Evolutionary conservation across 176 grass and related monocot species (phyloP).

Genomic region (Poa pratensis): DNA sequence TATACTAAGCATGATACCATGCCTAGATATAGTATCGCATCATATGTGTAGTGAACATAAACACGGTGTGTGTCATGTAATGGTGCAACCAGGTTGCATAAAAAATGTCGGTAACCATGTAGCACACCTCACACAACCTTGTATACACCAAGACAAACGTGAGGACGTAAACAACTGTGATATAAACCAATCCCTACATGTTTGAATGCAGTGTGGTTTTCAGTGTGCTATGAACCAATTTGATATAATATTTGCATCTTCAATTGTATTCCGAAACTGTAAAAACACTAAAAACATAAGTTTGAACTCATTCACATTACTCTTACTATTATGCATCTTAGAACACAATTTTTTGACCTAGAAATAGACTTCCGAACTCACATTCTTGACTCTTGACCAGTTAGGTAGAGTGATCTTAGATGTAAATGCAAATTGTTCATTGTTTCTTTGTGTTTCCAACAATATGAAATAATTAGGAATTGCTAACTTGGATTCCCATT

Average conservation of each 20-base stretch:
- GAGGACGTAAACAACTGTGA: not conserved
- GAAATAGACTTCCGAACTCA: not conserved
- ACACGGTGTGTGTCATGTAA: not conserved
- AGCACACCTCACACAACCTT: not conserved
- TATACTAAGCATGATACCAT: not conserved
- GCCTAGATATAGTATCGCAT: not conserved
- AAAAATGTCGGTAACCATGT: not conserved
- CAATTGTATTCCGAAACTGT: not conserved
- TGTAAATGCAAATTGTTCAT: not conserved
- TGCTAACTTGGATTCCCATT: not conserved
- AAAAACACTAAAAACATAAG: not conserved
- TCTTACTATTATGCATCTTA: not conserved
- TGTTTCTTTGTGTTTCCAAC: not conserved
- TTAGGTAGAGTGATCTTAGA: not conserved
- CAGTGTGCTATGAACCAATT: not conserved
- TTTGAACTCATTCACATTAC: not conserved
- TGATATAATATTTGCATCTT: not conserved
- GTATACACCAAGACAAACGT: not conserved
- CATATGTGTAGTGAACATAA: not conserved
- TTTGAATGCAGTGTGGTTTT: not conserved
- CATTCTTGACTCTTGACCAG: not conserved
- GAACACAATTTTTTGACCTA: not conserved
- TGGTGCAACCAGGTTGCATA: not conserved
- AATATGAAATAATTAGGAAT: too few relatives aligned
- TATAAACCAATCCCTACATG: not conserved